Conservation (phyloP, 2,329 filamentous ascomycete genomes). For the Colletotrichum tropicale region DNA sequence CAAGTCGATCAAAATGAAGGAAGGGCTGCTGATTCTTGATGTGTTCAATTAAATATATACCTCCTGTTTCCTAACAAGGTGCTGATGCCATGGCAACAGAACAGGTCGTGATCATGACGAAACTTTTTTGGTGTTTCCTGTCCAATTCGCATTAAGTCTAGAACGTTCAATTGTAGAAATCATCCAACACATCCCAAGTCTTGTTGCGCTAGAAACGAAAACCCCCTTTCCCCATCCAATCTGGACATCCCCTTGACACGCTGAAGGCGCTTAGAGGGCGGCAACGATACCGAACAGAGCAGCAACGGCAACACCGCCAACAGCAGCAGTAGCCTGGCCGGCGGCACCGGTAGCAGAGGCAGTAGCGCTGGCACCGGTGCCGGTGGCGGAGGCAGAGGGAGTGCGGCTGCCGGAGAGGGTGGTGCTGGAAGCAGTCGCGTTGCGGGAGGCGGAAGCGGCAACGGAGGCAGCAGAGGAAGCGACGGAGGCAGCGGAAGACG, state of each 20-base stretch:
- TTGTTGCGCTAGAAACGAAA: background rate
- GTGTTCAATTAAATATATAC: conserved; percentile 3
- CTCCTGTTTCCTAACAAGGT: background rate
- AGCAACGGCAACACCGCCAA: conserved; percentile 8
- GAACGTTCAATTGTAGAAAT: background rate
- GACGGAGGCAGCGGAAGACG: conserved; percentile 21
- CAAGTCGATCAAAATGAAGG: background rate
- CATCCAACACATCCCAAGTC: background rate
- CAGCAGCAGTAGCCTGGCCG: background rate
- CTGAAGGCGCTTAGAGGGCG: background rate
- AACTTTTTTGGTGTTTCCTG: background rate
- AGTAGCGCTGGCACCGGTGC: background rate
- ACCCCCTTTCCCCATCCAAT: background rate
- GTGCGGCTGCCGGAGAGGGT: background rate
- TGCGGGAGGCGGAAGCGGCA: conserved; percentile 21
- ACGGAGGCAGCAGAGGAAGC: background rate
- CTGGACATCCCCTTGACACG: no score
- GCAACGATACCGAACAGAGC: conserved; percentile 13
- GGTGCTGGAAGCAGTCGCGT: background rate
- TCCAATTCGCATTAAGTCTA: conserved; percentile 1
- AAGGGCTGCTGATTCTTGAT: background rate
- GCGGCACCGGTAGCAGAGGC: background rate
- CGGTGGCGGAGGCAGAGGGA: background rate
- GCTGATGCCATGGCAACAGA: background rate
- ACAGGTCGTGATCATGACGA: conserved; percentile 1